Percentiles rank a stretch among this genome's conserved stretches.
These are phyloP conservation scores for Umbilicaria muhlenbergii DNA, from an alignment of 495 filamentous ascomycete genomes.

Conservation along the genomic window DNA sequence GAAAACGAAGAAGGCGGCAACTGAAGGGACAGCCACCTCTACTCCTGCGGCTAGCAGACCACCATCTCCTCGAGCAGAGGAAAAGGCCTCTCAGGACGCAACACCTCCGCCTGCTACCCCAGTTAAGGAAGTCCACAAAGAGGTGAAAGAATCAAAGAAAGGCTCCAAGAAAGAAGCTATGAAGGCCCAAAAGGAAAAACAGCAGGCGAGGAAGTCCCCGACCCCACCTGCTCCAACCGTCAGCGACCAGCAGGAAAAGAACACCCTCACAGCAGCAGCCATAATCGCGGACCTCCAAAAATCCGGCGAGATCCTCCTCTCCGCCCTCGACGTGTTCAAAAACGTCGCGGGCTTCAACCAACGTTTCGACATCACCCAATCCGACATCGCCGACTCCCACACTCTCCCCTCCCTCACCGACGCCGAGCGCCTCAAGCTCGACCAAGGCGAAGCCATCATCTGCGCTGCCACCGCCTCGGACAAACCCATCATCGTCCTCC, in stretches of 20 bases:
- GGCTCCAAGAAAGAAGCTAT: conserved; percentile 19
- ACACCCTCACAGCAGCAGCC: conserved; percentile 29
- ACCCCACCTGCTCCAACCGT: conserved; percentile 19
- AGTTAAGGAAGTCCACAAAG: conserved; percentile 17
- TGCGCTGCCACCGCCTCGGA: conserved; percentile 16
- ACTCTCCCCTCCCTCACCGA: conserved; percentile 19
- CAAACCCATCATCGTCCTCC: conserved; percentile 29
- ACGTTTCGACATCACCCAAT: conserved; percentile 28
- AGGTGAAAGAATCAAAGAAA: conserved; percentile 21
- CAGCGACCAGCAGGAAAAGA: conserved; percentile 28
- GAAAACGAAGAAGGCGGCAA: conserved; percentile 66
- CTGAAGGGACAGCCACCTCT: conserved; percentile 22
- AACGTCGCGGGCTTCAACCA: conserved; percentile 31
- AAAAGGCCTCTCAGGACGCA: conserved; percentile 15
- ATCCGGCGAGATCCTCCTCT: conserved; percentile 29
- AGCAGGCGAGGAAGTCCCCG: conserved; percentile 12
- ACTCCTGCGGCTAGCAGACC: conserved; percentile 25
- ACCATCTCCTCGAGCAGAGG: conserved; percentile 20
- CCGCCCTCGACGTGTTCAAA: conserved; percentile 38
- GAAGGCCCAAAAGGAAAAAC: conserved; percentile 18
- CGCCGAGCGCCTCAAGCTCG: conserved; percentile 3
- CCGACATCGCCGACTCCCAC: conserved; percentile 23
- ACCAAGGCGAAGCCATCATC: conserved; percentile 26
- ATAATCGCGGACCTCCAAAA: conserved; percentile 24
- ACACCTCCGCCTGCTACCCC: conserved; percentile 20